A percentile compares a stretch with the other conserved stretches of the same genome.
These are phyloP conservation scores for Cytospora paraplurivora DNA, from an alignment of 2,329 filamentous ascomycete species.

Conservation along the genomic window DNA sequence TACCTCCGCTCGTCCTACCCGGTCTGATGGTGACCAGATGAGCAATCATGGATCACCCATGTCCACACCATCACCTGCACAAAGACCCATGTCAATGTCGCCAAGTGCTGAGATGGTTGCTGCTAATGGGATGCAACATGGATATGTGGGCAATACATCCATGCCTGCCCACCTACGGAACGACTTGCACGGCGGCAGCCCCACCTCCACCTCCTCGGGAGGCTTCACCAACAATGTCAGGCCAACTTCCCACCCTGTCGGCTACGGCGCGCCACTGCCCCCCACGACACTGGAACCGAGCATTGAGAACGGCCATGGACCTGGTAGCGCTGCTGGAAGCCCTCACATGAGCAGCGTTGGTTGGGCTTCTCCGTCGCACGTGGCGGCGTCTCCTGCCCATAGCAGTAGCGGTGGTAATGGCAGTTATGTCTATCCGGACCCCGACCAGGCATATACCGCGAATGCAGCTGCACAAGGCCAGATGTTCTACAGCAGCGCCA, in stretches of 20 bases:
- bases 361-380: conserved; percentile 84
- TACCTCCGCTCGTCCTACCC: conserved; percentile 49
- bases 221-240: conserved; percentile 59
- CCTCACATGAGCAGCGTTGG: conserved; percentile 81
- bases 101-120: conserved; percentile 74
- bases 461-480: conserved; percentile 59
- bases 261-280: conserved; percentile 70
- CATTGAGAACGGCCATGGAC: conserved; percentile 72
- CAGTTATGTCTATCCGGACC: conserved; percentile 77
- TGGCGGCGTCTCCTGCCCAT: conserved; percentile 67
- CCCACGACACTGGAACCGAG: conserved; percentile 78
- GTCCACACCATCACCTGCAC: conserved; percentile 81
- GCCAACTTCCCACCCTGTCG: conserved; percentile 83
- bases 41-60: conserved; percentile 74
- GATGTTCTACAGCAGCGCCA: conserved; percentile 66
- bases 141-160: conserved; percentile 76
- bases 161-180: conserved; percentile 81
- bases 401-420: conserved; percentile 54
- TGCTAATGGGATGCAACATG: conserved; percentile 68
- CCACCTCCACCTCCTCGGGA: conserved; percentile 66
- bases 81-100: conserved; percentile 77
- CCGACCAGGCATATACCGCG: conserved; percentile 66
- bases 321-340: conserved; percentile 74
- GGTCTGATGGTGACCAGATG: conserved; percentile 71
- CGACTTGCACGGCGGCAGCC: conserved; percentile 72